Evolutionary conservation across 257 asterid genomes (phyloP), one percentile per base, ranked within the genome.

Genomic region (Perilla frutescens): DNA sequence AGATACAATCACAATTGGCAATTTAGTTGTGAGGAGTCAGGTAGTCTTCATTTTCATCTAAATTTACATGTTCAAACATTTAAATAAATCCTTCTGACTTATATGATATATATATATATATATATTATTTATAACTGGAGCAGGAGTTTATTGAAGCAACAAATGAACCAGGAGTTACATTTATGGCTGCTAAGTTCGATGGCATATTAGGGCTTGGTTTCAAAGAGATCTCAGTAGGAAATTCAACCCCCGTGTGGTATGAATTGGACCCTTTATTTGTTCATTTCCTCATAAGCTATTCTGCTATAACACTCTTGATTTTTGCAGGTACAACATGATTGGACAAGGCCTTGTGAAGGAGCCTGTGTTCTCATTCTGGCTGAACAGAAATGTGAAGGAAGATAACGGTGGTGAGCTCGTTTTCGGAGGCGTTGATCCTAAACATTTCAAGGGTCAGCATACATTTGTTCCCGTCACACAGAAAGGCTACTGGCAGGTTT

Each of bases 401-500:
- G 86, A 85, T 68, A 76, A 82, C 48, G 99, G 99, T 31, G 99
- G 99, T 36, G 89, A 92, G 73, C 80, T 95, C n/a, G 96, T 95
- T 54, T 87, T 95, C 67, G 99, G 99, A 44, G 99, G 99, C 37
- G 85, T 80, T 54, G 99, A 92, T 83, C 89, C 96, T 6, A 84
- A 84, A 4, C 98, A 95, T 76, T 87, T 65, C 88, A 92, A 84
- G 85, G 99, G 99, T 47, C 68, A 92, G 48, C 99, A 92, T 71
- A 84, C 91, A 6, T 95, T 77, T 76, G 99, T 88, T 68, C 96
- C 98, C 4, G 96, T 95, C 34, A 81, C 96, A 7, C 83, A 70
- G 71, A 95, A 89, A 77, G 99, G 98, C 45, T 95, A 92, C 72
- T 95, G 99, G 99, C 96, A 95, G 99, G 99, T 94, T 34, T 26